These are phyloP conservation scores for Saururus chinensis DNA, from an alignment of 164 flowering plant genomes.

Conservation along the genomic window DNA sequence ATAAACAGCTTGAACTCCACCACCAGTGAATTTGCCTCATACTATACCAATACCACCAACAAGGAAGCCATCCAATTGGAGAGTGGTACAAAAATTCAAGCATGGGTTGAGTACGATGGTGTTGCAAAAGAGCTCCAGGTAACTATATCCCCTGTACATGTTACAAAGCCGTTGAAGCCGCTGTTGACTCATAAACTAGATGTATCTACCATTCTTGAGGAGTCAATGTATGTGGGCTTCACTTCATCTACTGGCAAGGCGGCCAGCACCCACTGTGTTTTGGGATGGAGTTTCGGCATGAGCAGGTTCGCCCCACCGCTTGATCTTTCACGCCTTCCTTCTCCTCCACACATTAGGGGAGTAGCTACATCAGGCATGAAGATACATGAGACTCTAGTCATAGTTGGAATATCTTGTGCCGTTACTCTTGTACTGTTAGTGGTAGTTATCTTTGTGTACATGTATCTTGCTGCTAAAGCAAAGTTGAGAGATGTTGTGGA, in stretches of 20 bases:
- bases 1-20: constrained; percentile 44
- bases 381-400: constrained; percentile 2
- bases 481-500: constrained; percentile 42
- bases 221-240: constrained; percentile 67
- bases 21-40: constrained; percentile 20
- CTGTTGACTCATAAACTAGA: constrained; percentile 31
- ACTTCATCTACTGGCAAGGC: constrained; percentile 59
- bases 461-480: constrained; percentile 21
- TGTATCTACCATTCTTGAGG: constrained; percentile 32
- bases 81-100: constrained; percentile 36
- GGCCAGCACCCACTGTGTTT: constrained; percentile 16
- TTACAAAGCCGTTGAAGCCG: constrained; percentile 20
- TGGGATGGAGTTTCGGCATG: constrained; percentile 29
- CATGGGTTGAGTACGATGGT: constrained; percentile 67
- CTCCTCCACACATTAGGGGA: constrained; percentile 23
- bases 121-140: constrained; percentile 23
- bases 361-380: neutral
- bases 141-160: constrained; percentile 24
- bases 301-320: constrained; percentile 19
- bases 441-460: neutral
- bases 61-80: constrained; percentile 54
- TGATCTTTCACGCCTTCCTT: constrained; percentile 28
- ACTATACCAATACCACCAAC: constrained; percentile 27
- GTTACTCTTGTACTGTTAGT: neutral
- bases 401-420: neutral